Conservation (phyloP, 139 green algal species). For the Volvox reticuliferus region DNA sequence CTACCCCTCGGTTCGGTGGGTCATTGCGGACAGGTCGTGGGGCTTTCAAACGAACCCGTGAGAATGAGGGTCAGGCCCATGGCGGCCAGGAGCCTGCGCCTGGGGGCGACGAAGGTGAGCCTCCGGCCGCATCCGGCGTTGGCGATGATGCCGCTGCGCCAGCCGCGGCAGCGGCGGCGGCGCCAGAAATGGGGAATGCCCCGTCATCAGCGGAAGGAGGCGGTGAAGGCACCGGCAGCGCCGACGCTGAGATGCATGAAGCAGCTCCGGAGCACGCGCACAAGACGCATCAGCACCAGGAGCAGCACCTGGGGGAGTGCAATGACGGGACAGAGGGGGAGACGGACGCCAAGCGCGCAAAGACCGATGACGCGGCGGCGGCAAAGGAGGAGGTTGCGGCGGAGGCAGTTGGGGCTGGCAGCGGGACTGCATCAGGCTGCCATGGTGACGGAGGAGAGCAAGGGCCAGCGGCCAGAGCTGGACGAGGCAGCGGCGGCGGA, state of each 20-base stretch:
- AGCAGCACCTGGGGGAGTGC: background rate
- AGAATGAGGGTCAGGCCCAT: background rate
- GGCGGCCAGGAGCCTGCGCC: background rate
- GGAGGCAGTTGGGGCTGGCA: background rate
- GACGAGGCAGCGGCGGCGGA: background rate
- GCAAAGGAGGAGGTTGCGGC: background rate
- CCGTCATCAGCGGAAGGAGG: background rate
- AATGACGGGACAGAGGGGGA: background rate
- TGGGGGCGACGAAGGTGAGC: background rate
- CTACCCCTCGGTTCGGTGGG: too few species aligned
- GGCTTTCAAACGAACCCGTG: background rate
- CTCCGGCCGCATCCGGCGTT: background rate
- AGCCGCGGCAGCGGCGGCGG: background rate
- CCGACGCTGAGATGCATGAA: background rate
- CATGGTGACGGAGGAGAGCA: background rate
- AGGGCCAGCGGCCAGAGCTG: background rate
- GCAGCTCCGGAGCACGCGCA: background rate
- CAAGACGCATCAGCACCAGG: background rate
- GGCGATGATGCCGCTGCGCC: background rate
- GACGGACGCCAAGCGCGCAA: conserved; percentile 3
- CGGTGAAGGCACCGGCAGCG: background rate
- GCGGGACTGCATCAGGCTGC: background rate
- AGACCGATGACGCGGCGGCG: background rate
- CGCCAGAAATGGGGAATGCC: background rate
- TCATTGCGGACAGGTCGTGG: background rate